These are phyloP conservation scores for Withania somnifera DNA, from an alignment of 305 asterid species.

Conservation along the genomic window DNA sequence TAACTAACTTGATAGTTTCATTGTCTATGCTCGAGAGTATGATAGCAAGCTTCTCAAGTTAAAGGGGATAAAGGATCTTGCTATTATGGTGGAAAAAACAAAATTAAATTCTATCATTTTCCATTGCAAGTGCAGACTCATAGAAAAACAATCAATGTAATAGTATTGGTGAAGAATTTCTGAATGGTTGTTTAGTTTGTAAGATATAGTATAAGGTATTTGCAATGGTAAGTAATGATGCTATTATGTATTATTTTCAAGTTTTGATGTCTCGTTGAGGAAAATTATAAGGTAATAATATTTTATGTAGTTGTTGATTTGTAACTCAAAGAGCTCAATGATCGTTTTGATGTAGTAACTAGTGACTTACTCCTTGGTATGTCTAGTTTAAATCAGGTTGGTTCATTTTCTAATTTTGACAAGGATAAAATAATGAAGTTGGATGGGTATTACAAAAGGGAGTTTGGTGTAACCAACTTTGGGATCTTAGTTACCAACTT, in stretches of 20 bases:
- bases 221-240: background rate
- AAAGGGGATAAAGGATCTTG: background rate
- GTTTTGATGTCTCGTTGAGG: background rate
- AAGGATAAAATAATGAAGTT: background rate
- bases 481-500: background rate
- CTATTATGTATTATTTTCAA: too few species aligned
- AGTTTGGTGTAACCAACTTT: background rate
- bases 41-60: background rate
- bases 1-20: background rate
- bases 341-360: background rate
- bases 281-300: background rate
- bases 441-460: background rate
- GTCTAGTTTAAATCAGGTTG: background rate
- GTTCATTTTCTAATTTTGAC: background rate
- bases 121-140: too few species aligned
- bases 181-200: background rate
- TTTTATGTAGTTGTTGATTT: background rate
- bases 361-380: background rate
- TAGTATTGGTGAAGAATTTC: too few species aligned
- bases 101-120: too few species aligned
- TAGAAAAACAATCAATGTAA: too few species aligned
- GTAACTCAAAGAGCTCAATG: background rate
- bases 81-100: background rate
- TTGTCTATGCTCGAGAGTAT: background rate
- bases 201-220: too few species aligned